Evolutionary conservation across 306 rosid genomes (phyloP).

Genomic region (Cucurbita moschata): DNA sequence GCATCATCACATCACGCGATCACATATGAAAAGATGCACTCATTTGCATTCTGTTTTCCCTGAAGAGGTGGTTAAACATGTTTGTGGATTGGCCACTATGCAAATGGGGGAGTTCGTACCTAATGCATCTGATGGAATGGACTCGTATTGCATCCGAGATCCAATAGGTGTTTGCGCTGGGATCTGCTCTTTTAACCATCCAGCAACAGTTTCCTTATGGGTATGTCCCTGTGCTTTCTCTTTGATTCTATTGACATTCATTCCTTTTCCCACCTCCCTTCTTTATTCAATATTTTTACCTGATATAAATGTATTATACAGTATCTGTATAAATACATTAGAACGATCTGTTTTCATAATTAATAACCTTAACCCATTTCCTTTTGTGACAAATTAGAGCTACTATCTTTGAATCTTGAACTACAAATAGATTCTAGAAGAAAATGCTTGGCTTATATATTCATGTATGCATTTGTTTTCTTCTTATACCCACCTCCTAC

Average conservation of each 20-base stretch:
- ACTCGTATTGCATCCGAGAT: constrained; percentile 54
- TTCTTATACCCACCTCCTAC: not conserved
- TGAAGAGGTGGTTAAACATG: constrained; percentile 64
- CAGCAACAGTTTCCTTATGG: constrained; percentile 56
- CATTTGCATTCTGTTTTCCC: not conserved
- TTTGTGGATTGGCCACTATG: constrained; percentile 52
- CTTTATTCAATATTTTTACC: not conserved
- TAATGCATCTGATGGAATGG: constrained; percentile 51
- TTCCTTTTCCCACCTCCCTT: not conserved
- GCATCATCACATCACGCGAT: constrained; percentile 5
- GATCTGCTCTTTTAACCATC: constrained; percentile 49
- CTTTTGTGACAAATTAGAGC: not conserved
- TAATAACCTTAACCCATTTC: not conserved
- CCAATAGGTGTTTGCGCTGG: constrained; percentile 89
- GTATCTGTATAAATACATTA: not conserved
- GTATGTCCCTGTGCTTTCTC: constrained; percentile 24
- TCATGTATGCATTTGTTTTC: not conserved
- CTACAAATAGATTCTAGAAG: not conserved
- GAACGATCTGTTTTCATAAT: not conserved
- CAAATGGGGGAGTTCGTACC: constrained; percentile 65
- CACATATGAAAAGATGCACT: not conserved
- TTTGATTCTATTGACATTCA: constrained; percentile 1
- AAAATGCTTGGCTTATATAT: not conserved
- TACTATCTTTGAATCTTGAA: not conserved
- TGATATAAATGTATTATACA: not conserved